A percentile compares a stretch with the other conserved stretches of the same genome.
These are phyloP conservation scores for Exophiala sp. DNA, from an alignment of 2,329 filamentous ascomycete genomes.

Conservation along the genomic window DNA sequence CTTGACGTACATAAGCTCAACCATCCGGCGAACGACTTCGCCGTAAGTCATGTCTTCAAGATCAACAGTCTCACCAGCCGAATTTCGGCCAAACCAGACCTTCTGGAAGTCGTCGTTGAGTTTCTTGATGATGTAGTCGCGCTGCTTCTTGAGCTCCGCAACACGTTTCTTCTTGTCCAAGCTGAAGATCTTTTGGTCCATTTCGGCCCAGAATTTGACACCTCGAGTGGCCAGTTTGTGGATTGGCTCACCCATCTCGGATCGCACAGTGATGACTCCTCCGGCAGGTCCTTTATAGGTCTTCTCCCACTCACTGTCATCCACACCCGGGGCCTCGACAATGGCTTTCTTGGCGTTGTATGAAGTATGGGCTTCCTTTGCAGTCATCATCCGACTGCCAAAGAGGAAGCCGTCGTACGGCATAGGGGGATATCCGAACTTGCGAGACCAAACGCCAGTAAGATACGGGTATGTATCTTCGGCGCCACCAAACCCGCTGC, in stretches of 20 bases:
- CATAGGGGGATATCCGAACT: conserved; percentile 84
- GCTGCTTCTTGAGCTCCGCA: conserved; percentile 78
- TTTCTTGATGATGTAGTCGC: conserved; percentile 88
- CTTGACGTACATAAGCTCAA: conserved; percentile 85
- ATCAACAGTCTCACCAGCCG: conserved; percentile 71
- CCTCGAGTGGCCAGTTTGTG: conserved; percentile 97
- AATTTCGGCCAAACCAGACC: conserved; percentile 90
- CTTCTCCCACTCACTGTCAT: conserved; percentile 81
- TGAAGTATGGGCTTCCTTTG: conserved; percentile 86
- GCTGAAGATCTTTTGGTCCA: conserved; percentile 97
- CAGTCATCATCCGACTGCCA: conserved; percentile 89
- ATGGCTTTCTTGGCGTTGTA: conserved; percentile 85
- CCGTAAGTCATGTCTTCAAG: conserved; percentile 94
- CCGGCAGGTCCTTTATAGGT: conserved; percentile 88
- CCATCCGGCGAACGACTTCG: conserved; percentile 78
- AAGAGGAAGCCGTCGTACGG: conserved; percentile 89
- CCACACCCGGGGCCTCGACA: conserved; percentile 73
- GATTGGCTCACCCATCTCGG: conserved; percentile 99
- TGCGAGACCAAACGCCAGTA: conserved; percentile 80
- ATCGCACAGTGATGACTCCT: conserved; percentile 91
- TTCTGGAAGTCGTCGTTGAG: conserved; percentile 96
- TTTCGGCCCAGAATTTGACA: conserved; percentile 95
- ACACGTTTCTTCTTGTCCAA: conserved; percentile 92
- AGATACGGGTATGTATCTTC: conserved; percentile 91
- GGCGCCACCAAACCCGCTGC: conserved; percentile 83